These are phyloP conservation scores for Pseudogymnoascus sp. DNA, from an alignment of 2,329 filamentous ascomycete genomes.

Conservation along the genomic window DNA sequence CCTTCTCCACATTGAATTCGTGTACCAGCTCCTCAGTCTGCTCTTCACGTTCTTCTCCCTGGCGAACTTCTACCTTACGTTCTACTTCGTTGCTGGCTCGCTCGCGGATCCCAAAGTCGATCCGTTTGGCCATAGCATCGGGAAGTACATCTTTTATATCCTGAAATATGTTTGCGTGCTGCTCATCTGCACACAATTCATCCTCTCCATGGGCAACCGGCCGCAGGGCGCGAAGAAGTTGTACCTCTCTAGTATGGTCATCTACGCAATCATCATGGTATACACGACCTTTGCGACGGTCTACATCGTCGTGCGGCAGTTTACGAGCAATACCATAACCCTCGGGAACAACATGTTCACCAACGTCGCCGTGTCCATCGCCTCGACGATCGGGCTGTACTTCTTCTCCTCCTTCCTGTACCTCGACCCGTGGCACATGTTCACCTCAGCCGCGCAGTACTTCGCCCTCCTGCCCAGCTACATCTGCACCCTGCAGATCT, in stretches of 20 bases:
- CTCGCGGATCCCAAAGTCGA: constrained; percentile 72
- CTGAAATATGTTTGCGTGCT: constrained; percentile 79
- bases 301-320: constrained; percentile 81
- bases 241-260: constrained; percentile 78
- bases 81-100: constrained; percentile 94
- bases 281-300: constrained; percentile 88
- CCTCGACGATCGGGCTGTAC: constrained; percentile 86
- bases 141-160: constrained; percentile 76
- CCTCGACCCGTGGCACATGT: constrained; percentile 98
- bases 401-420: constrained; percentile 96
- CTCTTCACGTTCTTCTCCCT: constrained; percentile 97
- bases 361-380: constrained; percentile 84
- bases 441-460: constrained; percentile 86
- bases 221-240: constrained; percentile 90
- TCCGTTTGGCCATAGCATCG: constrained; percentile 84
- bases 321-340: constrained; percentile 45
- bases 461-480: constrained; percentile 87
- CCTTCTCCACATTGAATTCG: constrained; percentile 85
- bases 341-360: constrained; percentile 88
- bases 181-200: constrained; percentile 90
- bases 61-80: constrained; percentile 97
- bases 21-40: constrained; percentile 89
- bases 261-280: constrained; percentile 90
- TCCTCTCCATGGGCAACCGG: constrained; percentile 89
- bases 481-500: constrained; percentile 95